phyloP scores from a whole-genome alignment of 768 basidiomycete species.

The Nevesoporus exiguus region DNA sequence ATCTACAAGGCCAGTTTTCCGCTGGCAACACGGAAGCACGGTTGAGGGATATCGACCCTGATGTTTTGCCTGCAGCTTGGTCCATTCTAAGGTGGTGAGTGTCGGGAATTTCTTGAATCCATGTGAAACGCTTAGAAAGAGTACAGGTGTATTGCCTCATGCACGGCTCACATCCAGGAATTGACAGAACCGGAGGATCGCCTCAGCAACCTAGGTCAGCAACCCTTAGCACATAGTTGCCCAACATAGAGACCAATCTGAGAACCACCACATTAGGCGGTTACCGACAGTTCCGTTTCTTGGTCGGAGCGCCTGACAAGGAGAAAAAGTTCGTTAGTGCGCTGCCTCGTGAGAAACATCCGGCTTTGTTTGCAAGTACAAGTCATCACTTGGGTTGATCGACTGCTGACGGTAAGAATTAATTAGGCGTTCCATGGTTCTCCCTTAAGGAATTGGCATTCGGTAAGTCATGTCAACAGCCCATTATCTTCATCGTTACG shows the following conservation, averaged over 20 bases:
- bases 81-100: conserved; percentile 56
- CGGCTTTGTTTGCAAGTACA: conserved; percentile 8
- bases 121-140: not conserved
- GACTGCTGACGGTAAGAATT: not conserved
- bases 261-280: not conserved
- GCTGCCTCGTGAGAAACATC: conserved; percentile 38
- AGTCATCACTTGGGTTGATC: not conserved
- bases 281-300: conserved; percentile 59
- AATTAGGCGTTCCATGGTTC: conserved; percentile 67
- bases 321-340: conserved; percentile 60
- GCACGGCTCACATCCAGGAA: conserved; percentile 68
- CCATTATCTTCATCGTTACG: not conserved
- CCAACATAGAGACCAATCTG: not conserved
- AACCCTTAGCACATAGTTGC: not conserved
- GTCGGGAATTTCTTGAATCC: not conserved
- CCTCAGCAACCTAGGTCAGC: conserved; percentile 50
- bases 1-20: conserved; percentile 50
- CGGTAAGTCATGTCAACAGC: conserved; percentile 37
- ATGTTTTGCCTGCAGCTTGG: conserved; percentile 60
- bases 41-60: conserved; percentile 47
- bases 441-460: conserved; percentile 65
- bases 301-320: conserved; percentile 67
- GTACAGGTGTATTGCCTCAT: conserved; percentile 66
- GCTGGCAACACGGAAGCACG: conserved; percentile 52
- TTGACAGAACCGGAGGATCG: conserved; percentile 51